Evolutionary conservation across 177 flowering plant genomes (phyloP), one percentile per base, ranked within the genome.

Genomic region (Vitis hybrid): DNA sequence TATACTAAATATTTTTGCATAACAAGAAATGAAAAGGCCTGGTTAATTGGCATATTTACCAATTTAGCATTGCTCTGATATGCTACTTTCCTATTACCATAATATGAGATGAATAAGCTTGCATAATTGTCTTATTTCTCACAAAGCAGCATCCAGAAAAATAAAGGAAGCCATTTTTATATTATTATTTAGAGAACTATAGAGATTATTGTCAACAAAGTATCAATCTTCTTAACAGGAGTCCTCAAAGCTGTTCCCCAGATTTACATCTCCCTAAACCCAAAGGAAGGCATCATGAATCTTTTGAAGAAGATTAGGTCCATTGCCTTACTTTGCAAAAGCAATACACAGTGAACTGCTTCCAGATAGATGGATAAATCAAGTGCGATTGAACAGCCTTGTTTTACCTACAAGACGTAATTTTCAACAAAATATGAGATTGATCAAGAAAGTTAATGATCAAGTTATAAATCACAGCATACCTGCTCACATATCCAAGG

Each of bases 401-500:
- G 77, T 62, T 80, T 81, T 72, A 81, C 91, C 99, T 96, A 80
- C 74, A 82, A 72, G 17, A 80, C 58, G 56, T 5, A 46, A 72
- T 18, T 19, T 24, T 66, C 32, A 64, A 65, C 73, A 62, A 70
- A 67, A 4, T 9, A 56, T 59, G 40, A 52, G 64, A 17, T 50
- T 52, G 48, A 52, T n/a, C 12, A 15, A 18, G 54, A 52, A 18
- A 56, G 17, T 8, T 56, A 61, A 66, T 60, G 11, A 68, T 11
- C 64, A 46, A 49, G 50, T 17, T 7, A 69, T 57, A 56, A 66
- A 46, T 52, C 40, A 4, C 57, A 68, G 68, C 69, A 21, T 74
- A 93, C 99, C 94, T 87, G 92, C 74, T 90, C 83, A 72, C 67
- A 82, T 75, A 92, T 87, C 97, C 92, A 90, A 58, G 87, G 90